phyloP scores from a whole-genome alignment of 495 filamentous ascomycete genomes.

The Hyaloscypha variabilis region DNA sequence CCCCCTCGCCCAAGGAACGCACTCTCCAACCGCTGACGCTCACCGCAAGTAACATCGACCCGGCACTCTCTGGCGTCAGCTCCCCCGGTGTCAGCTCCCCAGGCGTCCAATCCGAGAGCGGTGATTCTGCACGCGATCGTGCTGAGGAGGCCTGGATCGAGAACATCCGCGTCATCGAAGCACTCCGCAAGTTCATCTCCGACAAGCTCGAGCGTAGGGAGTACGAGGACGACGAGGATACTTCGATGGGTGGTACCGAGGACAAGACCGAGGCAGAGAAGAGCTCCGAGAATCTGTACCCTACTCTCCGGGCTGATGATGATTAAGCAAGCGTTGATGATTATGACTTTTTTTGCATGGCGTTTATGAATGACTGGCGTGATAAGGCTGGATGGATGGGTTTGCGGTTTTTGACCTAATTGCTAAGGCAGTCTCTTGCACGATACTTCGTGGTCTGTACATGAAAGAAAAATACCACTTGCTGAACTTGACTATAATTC shows the following conservation, averaged over 20 bases:
- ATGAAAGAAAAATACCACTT: too few species aligned
- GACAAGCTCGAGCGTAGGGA: constrained; percentile 65
- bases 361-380: background rate
- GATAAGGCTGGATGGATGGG: background rate
- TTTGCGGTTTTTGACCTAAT: background rate
- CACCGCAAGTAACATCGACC: constrained; percentile 56
- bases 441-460: too few species aligned
- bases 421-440: background rate
- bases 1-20: constrained; percentile 42
- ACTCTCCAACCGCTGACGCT: constrained; percentile 34
- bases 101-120: constrained; percentile 32
- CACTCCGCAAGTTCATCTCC: constrained; percentile 67
- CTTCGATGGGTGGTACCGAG: constrained; percentile 31
- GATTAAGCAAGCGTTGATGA: constrained; percentile 17
- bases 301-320: constrained; percentile 42
- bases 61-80: constrained; percentile 44
- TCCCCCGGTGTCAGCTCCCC: constrained; percentile 30
- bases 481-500: too few species aligned
- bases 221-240: constrained; percentile 50
- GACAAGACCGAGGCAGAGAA: constrained; percentile 11
- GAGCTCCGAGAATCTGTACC: constrained; percentile 43
- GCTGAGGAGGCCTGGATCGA: constrained; percentile 77
- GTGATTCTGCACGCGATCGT: constrained; percentile 47
- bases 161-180: constrained; percentile 79
- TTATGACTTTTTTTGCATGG: constrained; percentile 2